Percentiles rank a stretch among this genome's conserved stretches.
Evolutionary conservation across 2,329 filamentous ascomycete genomes (phyloP).

Genomic region (Aspergillus sergii): DNA sequence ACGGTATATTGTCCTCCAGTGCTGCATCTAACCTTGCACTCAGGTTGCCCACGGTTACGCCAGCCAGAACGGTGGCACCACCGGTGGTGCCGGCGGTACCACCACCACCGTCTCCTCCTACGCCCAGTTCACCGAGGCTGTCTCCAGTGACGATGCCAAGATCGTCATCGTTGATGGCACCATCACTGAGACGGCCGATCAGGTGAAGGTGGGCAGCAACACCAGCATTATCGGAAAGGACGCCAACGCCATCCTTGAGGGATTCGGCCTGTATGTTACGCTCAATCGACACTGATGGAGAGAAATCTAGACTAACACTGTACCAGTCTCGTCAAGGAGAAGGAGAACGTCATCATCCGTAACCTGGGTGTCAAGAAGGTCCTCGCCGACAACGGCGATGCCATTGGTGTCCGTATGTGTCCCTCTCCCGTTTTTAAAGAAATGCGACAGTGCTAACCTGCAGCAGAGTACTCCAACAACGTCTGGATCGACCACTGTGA

Average conservation of each 20-base stretch:
- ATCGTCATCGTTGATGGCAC: conserved; percentile 52
- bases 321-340: conserved; percentile 56
- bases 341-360: conserved; percentile 63
- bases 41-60: conserved; percentile 47
- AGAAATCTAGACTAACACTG: conserved; percentile 27
- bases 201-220: conserved; percentile 53
- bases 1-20: not conserved
- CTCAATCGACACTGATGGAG: not conserved
- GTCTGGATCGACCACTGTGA: conserved; percentile 71
- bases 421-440: not conserved
- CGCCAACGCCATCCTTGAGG: conserved; percentile 56
- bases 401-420: conserved; percentile 58
- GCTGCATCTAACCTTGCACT: not conserved
- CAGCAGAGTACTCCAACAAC: conserved; percentile 44
- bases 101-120: conserved; percentile 59
- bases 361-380: conserved; percentile 64
- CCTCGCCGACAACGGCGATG: conserved; percentile 59
- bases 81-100: conserved; percentile 57
- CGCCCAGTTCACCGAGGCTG: conserved; percentile 53
- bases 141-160: conserved; percentile 48
- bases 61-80: conserved; percentile 55
- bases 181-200: conserved; percentile 46
- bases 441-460: not conserved
- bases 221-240: conserved; percentile 57
- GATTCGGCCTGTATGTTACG: conserved; percentile 39